A percentile compares a stretch with the other conserved stretches of the same genome.
phyloP scores from a whole-genome alignment of 345 rosid species.

The Populus ilicifolia region DNA sequence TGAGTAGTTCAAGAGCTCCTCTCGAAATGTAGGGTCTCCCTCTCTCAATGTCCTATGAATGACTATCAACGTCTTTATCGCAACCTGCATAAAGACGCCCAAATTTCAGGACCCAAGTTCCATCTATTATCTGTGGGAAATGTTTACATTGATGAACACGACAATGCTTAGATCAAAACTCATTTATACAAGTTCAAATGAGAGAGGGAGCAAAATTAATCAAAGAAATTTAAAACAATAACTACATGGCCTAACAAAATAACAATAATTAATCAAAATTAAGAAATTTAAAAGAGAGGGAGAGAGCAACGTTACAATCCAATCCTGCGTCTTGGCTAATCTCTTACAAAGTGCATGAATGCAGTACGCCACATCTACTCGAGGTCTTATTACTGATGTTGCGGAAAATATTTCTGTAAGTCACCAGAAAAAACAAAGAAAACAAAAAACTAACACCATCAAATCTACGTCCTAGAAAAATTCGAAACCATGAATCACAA shows the following conservation, averaged over 20 bases:
- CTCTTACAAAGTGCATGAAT: conserved; percentile 81
- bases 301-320: conserved; percentile 58
- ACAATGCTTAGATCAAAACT: neutral
- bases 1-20: conserved; percentile 75
- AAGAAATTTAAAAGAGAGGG: neutral
- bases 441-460: neutral
- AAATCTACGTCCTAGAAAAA: neutral
- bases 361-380: conserved; percentile 96
- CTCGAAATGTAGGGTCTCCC: conserved; percentile 89
- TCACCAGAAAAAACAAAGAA: neutral
- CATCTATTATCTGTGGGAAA: neutral
- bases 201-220: no score
- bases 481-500: neutral
- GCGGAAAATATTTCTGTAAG: conserved; percentile 73
- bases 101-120: neutral
- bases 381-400: conserved; percentile 75
- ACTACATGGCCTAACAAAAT: neutral
- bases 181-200: neutral
- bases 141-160: neutral
- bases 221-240: neutral
- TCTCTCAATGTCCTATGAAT: conserved; percentile 93
- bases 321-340: conserved; percentile 71
- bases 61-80: conserved; percentile 84
- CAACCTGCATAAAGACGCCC: conserved; percentile 49
- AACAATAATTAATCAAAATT: neutral